Evolutionary conservation across 2,329 filamentous ascomycete genomes (phyloP), one percentile per base, ranked within the genome.

Genomic region (Xylaria sp.): DNA sequence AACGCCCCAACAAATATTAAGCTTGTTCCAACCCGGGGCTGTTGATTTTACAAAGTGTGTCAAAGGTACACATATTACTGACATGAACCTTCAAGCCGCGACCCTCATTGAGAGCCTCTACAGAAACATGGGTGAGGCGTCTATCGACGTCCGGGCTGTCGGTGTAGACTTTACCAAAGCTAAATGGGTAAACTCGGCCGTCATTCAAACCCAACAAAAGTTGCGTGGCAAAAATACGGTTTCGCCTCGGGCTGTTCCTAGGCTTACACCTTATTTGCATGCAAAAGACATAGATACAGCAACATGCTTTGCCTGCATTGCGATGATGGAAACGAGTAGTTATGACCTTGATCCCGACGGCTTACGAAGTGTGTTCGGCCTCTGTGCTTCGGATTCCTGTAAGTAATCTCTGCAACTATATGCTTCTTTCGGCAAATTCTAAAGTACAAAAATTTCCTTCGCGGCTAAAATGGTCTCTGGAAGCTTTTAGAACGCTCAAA

Each of bases 291-390:
- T 49, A 20, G 57, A 61, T 23, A 56, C 57, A 6, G 57, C 57
- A n/a, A 49, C 48, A 5, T 66, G 63, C 44, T 70, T 71, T 59
- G 58, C 67, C 0, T 71, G 65, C 13, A 70, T 71, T 15, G 64
- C 65, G 5, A 64, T 66, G 67, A 68, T 68, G 59, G 67, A 71
- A 20, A 61, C 69, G 3, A 67, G 67, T 10, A 63, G 17, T 6
- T 70, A 70, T 23, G 48, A 68, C n/a, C 26, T 71, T 2, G 56
- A 56, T 33, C 62, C 67, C 5, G 15, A n/a, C 9, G 53, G 59
- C 9, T 44, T 71, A 26, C 23, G 38, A 13, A 59, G 17, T 6
- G 67, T 71, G 11, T 67, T 71, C 40, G 67, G 61, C 0, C 57
- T 71, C 11, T 60, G 64, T 7, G 61, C 46, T 6, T 62, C 64